Conservation (phyloP, 768 basidiomycete genomes). For the Lactarius pseudohatsudake region DNA sequence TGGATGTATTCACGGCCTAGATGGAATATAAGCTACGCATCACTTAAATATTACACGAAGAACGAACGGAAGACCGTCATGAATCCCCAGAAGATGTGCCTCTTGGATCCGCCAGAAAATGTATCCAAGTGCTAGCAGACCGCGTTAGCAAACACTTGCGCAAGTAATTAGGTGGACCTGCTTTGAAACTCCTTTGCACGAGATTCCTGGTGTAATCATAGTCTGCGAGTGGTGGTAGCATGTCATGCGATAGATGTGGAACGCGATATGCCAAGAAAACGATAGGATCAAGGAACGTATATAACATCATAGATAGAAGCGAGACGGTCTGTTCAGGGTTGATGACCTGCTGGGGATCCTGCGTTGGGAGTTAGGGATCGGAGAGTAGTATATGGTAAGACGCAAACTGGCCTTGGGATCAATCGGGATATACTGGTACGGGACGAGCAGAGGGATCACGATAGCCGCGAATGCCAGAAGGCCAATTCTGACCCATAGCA, state of each 20-base stretch:
- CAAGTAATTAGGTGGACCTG: conserved; percentile 18
- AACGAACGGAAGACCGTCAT: conserved; percentile 30
- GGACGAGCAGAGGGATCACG: conserved; percentile 54
- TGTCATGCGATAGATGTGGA: conserved; percentile 44
- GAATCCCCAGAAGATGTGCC: conserved; percentile 33
- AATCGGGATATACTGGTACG: conserved; percentile 56
- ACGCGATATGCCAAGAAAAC: conserved; percentile 45
- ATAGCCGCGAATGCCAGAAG: conserved; percentile 47
- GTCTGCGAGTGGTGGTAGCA: conserved; percentile 52
- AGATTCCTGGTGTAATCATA: conserved; percentile 41
- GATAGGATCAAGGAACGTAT: conserved; percentile 54
- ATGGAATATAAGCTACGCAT: background rate
- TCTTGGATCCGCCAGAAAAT: conserved; percentile 24
- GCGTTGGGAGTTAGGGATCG: background rate
- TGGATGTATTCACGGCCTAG: conserved; percentile 26
- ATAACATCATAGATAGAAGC: conserved; percentile 40
- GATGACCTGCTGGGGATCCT: conserved; percentile 32
- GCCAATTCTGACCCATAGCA: conserved; percentile 56
- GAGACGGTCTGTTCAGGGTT: conserved; percentile 38
- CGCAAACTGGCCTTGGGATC: conserved; percentile 46
- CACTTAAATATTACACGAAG: too few relatives aligned
- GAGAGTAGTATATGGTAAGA: background rate
- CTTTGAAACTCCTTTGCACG: conserved; percentile 37
- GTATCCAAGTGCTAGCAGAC: conserved; percentile 33
- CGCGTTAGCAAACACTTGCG: background rate